phyloP scores from a whole-genome alignment of 495 filamentous ascomycete species.

The Cenococcum geophilum region DNA sequence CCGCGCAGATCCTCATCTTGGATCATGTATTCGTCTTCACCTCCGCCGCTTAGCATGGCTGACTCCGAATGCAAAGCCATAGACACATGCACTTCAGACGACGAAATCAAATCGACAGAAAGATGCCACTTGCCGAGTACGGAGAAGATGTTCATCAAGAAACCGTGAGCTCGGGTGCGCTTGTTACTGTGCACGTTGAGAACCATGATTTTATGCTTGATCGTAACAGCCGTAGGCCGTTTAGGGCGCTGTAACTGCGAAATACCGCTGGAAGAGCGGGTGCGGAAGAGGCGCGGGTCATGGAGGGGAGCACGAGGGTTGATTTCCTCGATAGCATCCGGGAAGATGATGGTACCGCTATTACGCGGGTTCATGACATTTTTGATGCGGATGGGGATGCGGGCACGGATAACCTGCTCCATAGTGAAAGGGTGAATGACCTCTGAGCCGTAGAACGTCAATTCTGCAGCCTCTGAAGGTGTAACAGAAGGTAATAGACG shows the following conservation, averaged over 20 bases:
- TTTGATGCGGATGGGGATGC: slow-evolving; percentile 93
- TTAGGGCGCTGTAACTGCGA: slow-evolving; percentile 27
- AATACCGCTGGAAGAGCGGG: slow-evolving; percentile 30
- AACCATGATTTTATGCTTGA: slow-evolving; percentile 87
- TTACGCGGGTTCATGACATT: slow-evolving; percentile 93
- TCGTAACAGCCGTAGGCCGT: slow-evolving; percentile 83
- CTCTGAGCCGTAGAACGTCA: slow-evolving; percentile 52
- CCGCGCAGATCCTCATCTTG: slow-evolving; percentile 34
- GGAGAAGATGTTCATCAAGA: slow-evolving; percentile 83
- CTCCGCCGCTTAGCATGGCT: slow-evolving; percentile 46
- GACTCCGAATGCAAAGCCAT: slow-evolving; percentile 75
- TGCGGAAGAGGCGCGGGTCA: slow-evolving; percentile 38
- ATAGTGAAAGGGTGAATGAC: slow-evolving; percentile 98
- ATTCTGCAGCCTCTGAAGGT: slow-evolving; percentile 48
- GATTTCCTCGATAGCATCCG: slow-evolving; percentile 42
- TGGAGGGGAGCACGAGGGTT: slow-evolving; percentile 45
- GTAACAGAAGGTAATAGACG: slow-evolving; percentile 46
- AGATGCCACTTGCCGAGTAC: slow-evolving; percentile 74
- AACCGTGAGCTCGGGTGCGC: slow-evolving; percentile 78
- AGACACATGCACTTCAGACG: slow-evolving; percentile 89
- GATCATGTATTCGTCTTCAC: slow-evolving; percentile 55
- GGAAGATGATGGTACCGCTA: slow-evolving; percentile 78
- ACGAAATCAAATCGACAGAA: slow-evolving; percentile 88
- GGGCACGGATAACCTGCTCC: slow-evolving; percentile 92
- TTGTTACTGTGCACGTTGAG: slow-evolving; percentile 95